These are phyloP conservation scores for Mycena albidolilacea DNA, from an alignment of 768 basidiomycete species.

Conservation along the genomic window DNA sequence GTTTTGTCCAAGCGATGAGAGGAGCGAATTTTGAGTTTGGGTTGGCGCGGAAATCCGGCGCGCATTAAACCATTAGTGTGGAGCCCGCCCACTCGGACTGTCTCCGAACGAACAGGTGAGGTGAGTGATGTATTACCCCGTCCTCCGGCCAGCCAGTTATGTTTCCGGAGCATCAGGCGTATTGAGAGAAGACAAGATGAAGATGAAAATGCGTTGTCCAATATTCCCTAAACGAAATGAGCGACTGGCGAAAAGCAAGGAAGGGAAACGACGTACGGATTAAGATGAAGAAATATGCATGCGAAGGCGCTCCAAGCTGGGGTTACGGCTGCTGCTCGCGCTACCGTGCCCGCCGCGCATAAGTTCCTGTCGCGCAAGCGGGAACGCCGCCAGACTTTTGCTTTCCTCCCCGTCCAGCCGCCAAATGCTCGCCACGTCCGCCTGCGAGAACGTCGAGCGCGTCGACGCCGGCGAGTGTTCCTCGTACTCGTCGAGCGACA, in stretches of 20 bases:
- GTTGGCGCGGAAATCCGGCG: slow-evolving; percentile 16
- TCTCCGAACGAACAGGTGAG: slow-evolving; percentile 7
- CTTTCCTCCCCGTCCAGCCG: slow-evolving; percentile 80
- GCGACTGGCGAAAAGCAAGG: neutral
- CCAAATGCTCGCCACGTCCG: slow-evolving; percentile 73
- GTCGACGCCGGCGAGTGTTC: slow-evolving; percentile 50
- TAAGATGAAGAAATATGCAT: slow-evolving; percentile 33
- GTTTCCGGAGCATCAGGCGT: slow-evolving; percentile 32
- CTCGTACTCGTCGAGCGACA: slow-evolving; percentile 74
- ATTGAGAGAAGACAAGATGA: slow-evolving; percentile 19
- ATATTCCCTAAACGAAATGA: slow-evolving; percentile 32
- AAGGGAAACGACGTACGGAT: slow-evolving; percentile 22
- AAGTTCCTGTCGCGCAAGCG: slow-evolving; percentile 58
- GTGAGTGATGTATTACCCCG: neutral
- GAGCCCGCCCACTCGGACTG: slow-evolving; percentile 24
- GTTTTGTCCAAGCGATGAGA: slow-evolving; percentile 8
- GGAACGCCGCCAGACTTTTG: slow-evolving; percentile 63
- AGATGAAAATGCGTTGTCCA: slow-evolving; percentile 24
- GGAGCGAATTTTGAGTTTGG: neutral
- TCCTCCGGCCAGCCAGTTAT: slow-evolving; percentile 37
- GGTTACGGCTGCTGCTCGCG: slow-evolving; percentile 58
- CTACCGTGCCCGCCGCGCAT: slow-evolving; percentile 51
- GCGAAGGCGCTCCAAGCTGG: slow-evolving; percentile 36
- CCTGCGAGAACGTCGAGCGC: slow-evolving; percentile 45
- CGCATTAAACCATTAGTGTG: slow-evolving; percentile 2